These are phyloP conservation scores for Hygrocybe coccinea DNA, from an alignment of 768 basidiomycete species.

Conservation along the genomic window DNA sequence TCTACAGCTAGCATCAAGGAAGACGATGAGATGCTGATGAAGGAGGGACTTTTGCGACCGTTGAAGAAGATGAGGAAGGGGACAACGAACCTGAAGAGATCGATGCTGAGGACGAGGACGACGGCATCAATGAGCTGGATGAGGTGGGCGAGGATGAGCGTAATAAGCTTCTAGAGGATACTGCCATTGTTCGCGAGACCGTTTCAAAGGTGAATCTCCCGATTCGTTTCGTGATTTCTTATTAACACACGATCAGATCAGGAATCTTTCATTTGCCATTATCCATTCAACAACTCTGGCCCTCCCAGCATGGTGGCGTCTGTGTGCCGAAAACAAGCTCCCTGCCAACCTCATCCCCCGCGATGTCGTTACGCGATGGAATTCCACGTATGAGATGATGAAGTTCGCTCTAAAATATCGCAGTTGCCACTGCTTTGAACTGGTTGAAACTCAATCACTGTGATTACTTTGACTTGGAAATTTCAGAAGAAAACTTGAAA, in stretches of 20 bases:
- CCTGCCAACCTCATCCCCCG: too few relatives aligned
- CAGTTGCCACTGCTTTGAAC: too few relatives aligned
- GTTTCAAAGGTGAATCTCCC: constrained; percentile 7
- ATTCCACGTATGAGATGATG: constrained; percentile 33
- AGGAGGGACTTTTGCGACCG: constrained; percentile 1
- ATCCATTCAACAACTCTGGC: constrained; percentile 25
- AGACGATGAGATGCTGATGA: constrained; percentile 5
- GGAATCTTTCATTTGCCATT: constrained; percentile 20
- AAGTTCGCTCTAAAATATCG: constrained; percentile 21
- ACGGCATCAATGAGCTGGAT: constrained; percentile 8
- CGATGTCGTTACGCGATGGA: constrained; percentile 20
- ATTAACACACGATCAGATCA: constrained; percentile 11
- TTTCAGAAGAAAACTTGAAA: too few relatives aligned
- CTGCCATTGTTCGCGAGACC: neutral
- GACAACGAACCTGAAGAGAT: constrained; percentile 1
- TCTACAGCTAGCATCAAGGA: neutral
- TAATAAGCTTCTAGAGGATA: neutral
- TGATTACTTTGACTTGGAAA: too few relatives aligned
- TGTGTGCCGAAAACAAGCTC: constrained; percentile 18
- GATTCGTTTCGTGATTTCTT: neutral
- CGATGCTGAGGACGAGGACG: neutral
- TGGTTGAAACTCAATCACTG: too few relatives aligned
- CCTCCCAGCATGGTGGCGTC: constrained; percentile 26
- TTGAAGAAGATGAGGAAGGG: constrained; percentile 13
- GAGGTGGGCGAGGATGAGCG: constrained; percentile 3